Percentiles rank a stretch among this genome's conserved stretches.
phyloP scores from a whole-genome alignment of 1,284 basidiomycete species.

The Tilletia setariae region DNA sequence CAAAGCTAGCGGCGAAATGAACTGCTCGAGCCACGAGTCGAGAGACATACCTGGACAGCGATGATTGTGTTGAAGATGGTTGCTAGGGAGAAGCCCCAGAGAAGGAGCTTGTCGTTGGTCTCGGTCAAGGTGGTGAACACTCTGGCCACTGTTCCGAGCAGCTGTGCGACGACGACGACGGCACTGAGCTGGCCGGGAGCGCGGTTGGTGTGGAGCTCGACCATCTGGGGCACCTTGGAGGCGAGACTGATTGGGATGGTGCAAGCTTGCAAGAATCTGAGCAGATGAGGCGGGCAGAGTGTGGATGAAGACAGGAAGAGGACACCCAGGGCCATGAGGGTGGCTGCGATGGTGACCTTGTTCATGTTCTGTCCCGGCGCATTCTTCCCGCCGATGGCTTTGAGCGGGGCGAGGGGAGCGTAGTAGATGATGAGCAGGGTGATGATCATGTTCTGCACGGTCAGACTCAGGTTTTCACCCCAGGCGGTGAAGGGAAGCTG shows the following conservation, averaged over 20 bases:
- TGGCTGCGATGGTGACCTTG: conserved; percentile 62
- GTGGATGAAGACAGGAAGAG: conserved; percentile 38
- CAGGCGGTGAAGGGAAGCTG: conserved; percentile 90
- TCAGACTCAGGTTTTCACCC: conserved; percentile 59
- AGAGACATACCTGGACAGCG: background rate
- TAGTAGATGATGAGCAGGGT: conserved; percentile 46
- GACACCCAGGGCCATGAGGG: conserved; percentile 81
- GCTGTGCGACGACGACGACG: conserved; percentile 52
- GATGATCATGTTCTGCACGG: conserved; percentile 52
- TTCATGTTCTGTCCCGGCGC: conserved; percentile 12
- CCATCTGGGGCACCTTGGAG: conserved; percentile 52
- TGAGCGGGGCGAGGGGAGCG: conserved; percentile 31
- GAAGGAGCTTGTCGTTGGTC: conserved; percentile 50
- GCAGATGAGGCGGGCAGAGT: conserved; percentile 32
- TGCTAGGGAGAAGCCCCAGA: conserved; percentile 51
- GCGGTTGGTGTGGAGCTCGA: conserved; percentile 47
- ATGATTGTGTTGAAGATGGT: conserved; percentile 48
- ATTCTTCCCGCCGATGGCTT: conserved; percentile 30
- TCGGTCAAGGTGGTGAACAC: conserved; percentile 54
- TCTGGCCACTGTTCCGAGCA: conserved; percentile 47
- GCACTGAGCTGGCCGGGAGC: conserved; percentile 49
- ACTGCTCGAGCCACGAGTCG: background rate
- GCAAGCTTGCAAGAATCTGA: conserved; percentile 43
- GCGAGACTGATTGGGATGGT: conserved; percentile 52
- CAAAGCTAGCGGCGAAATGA: no score